Conservation (phyloP, 441 rosid genomes). For the Syzygium syzygioides region DNA sequence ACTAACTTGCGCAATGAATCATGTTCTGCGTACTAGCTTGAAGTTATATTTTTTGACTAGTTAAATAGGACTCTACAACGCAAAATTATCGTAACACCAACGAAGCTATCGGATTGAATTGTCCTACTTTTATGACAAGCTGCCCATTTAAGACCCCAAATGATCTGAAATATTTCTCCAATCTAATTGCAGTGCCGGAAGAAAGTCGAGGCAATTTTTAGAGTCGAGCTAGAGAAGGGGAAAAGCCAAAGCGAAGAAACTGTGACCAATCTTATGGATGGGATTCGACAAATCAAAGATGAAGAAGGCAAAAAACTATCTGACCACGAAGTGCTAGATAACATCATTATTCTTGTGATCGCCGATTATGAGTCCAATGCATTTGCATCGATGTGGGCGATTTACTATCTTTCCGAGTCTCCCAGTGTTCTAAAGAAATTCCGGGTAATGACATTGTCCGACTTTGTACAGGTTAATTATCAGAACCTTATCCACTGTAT, state of each 20-base stretch:
- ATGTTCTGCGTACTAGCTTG: not conserved
- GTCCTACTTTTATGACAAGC: not conserved
- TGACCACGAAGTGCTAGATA: constrained; percentile 31
- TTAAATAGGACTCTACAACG: not conserved
- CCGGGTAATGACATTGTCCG: constrained; percentile 3
- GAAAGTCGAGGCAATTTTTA: constrained; percentile 7
- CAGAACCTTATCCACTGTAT: not conserved
- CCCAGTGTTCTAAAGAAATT: constrained; percentile 25
- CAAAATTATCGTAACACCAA: not conserved
- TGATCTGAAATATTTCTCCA: not conserved
- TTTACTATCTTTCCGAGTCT: constrained; percentile 31
- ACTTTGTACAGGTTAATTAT: not conserved
- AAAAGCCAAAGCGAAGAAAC: not conserved
- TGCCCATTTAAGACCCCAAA: not conserved
- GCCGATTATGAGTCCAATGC: constrained; percentile 24
- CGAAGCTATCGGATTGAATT: not conserved
- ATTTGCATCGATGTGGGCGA: constrained; percentile 30
- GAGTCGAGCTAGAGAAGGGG: constrained; percentile 19
- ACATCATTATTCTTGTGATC: constrained; percentile 25
- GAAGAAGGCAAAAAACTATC: constrained; percentile 27
- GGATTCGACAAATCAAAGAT: constrained; percentile 27
- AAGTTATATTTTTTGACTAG: too few species aligned
- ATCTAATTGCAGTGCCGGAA: not conserved
- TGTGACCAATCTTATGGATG: constrained; percentile 29
- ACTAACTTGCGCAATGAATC: not conserved